A percentile compares a stretch with the other conserved stretches of the same genome.
phyloP scores from a whole-genome alignment of 2,329 filamentous ascomycete species.

The Sporothrix pallida region DNA sequence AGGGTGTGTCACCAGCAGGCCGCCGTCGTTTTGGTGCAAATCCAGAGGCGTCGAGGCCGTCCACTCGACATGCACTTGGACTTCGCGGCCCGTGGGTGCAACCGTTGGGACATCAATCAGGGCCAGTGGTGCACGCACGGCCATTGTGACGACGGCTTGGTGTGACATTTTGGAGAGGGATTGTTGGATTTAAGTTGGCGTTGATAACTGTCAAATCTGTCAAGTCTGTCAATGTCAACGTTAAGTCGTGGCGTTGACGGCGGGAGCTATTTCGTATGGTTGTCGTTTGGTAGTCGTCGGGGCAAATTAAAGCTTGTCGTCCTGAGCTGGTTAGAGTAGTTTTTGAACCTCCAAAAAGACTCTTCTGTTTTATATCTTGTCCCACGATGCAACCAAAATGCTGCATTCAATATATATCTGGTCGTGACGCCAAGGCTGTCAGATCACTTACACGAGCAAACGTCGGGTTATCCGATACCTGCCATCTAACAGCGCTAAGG shows the following conservation, averaged over 20 bases:
- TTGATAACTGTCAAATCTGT: background rate
- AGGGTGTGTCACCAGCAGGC: conserved; percentile 55
- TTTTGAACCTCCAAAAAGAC: background rate
- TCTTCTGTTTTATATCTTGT: background rate
- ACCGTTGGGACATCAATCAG: conserved; percentile 39
- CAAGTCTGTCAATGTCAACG: background rate
- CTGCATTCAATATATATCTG: background rate
- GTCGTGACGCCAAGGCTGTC: background rate
- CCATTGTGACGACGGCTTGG: conserved; percentile 10
- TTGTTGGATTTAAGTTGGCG: background rate
- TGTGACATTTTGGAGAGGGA: background rate
- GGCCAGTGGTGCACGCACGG: conserved; percentile 1
- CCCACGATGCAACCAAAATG: background rate
- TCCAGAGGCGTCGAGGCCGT: conserved; percentile 66
- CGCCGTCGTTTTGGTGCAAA: conserved; percentile 66
- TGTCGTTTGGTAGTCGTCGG: background rate
- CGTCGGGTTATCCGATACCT: background rate
- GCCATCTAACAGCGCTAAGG: background rate
- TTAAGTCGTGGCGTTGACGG: background rate
- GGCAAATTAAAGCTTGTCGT: background rate
- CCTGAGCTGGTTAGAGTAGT: background rate
- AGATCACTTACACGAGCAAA: background rate
- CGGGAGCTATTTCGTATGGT: background rate
- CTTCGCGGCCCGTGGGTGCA: conserved; percentile 52
- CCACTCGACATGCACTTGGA: conserved; percentile 62